phyloP scores from a whole-genome alignment of 2,329 filamentous ascomycete species.

The Microdochium nivale region DNA sequence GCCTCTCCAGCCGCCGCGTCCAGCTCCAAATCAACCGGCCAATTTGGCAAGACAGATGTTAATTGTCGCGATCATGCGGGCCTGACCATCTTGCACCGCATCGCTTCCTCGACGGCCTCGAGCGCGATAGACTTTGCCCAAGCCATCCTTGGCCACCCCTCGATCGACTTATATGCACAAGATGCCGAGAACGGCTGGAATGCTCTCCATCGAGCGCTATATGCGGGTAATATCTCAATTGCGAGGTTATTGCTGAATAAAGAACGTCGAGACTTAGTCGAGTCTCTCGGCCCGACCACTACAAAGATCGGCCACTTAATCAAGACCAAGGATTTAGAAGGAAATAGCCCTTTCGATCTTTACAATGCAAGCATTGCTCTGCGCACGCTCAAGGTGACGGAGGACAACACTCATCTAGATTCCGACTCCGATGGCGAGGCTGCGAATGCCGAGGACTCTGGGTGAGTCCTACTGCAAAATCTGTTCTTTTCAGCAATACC shows the following conservation, averaged over 20 bases:
- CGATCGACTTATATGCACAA: conserved; percentile 77
- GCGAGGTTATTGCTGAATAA: conserved; percentile 74
- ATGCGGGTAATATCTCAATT: conserved; percentile 80
- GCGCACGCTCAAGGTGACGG: conserved; percentile 46
- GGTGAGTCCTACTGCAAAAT: conserved; percentile 10
- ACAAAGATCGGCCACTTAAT: conserved; percentile 67
- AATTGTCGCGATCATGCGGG: conserved; percentile 79
- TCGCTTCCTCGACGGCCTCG: conserved; percentile 64
- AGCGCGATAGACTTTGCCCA: conserved; percentile 67
- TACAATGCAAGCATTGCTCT: conserved; percentile 82
- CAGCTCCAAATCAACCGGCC: conserved; percentile 34
- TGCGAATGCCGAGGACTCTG: conserved; percentile 22
- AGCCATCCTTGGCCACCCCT: conserved; percentile 71
- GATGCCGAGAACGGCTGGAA: conserved; percentile 96
- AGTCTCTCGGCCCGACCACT: conserved; percentile 50
- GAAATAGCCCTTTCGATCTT: conserved; percentile 88
- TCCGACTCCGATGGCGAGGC: conserved; percentile 48
- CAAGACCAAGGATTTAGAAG: conserved; percentile 92
- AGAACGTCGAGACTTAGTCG: conserved; percentile 57
- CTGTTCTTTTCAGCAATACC: conserved; percentile 11
- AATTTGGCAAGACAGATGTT: conserved; percentile 55
- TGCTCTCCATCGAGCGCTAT: conserved; percentile 81
- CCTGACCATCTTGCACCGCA: conserved; percentile 75
- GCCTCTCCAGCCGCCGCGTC: conserved; percentile 24
- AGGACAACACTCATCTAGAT: conserved; percentile 28